Evolutionary conservation across 352 stramenopile genomes (phyloP), one percentile per base, ranked within the genome.

Genomic region (Phytophthora hybrid): DNA sequence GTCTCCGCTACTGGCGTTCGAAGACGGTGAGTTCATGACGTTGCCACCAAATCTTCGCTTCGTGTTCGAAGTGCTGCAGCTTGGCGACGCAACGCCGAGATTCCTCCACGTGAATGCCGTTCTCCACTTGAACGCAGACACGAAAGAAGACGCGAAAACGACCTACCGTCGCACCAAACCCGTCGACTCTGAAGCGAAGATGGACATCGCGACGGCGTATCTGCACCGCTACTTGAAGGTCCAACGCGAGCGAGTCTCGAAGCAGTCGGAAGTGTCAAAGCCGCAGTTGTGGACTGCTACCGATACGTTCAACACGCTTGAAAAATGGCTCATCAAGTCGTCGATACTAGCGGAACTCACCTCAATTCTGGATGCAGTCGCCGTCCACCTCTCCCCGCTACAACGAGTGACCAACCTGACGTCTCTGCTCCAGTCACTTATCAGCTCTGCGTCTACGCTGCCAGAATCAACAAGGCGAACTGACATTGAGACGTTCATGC

Each of bases 31-130:
- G 51, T 84, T 87, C 61, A 89, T 91, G 81, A 90, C 81, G 0
- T 44, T 90, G 1, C 84, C 87, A 1, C 83, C 86, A 3, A 92
- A 93, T 23, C 26, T 95, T 14, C 85, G 79, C 0, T 81, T 95
- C 26, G 1, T 90, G 0, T 93, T 93, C 32, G 88, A 95, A 61
- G 77, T 83, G 0, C 52, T 87, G 10, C 67, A 73, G 3, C 62
- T 91, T 21, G 41, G 61, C 0, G 32, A 85, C 41, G 82, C 74
- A 0, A 84, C 80, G 3, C 82, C 84, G 0, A 64, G 23, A 8
- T 64, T 87, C 23, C 44, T 89, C 6, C 49, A 76, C 4, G 54
- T 66, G 29, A 83, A 71, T 46, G 44, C 68, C 0, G 71, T 91
- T 11, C 51, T 91, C 0, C 52, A 65, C 5, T 53, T 87, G 6